phyloP scores from a whole-genome alignment of 306 rosid species.

The Gillenia trifoliata region DNA sequence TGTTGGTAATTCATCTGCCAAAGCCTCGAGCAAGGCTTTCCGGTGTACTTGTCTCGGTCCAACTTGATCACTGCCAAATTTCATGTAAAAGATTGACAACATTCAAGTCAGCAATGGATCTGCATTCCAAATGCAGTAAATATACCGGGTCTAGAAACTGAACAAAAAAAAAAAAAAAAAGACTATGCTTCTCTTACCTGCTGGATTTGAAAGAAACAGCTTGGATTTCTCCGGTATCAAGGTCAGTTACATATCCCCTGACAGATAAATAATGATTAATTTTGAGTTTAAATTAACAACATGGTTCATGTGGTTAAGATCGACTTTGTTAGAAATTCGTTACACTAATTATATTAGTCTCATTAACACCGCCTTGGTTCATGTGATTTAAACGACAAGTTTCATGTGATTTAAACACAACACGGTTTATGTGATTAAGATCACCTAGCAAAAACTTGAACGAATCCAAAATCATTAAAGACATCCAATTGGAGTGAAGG shows the following conservation, averaged over 20 bases:
- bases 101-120: neutral
- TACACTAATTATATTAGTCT: too few relatives aligned
- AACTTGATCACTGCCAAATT: neutral
- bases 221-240: constrained; percentile 5
- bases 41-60: constrained; percentile 8
- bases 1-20: constrained; percentile 13
- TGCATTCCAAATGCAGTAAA: neutral
- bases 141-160: neutral
- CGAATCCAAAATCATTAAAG: too few relatives aligned
- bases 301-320: too few relatives aligned
- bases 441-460: too few relatives aligned
- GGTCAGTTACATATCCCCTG: constrained; percentile 5
- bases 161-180: neutral
- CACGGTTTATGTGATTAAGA: too few relatives aligned
- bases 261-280: too few relatives aligned
- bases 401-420: too few relatives aligned
- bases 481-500: too few relatives aligned
- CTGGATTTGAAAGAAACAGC: neutral
- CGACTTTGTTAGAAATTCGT: too few relatives aligned
- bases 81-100: neutral
- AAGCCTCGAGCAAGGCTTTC: constrained; percentile 15
- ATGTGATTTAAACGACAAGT: too few relatives aligned
- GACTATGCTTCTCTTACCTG: neutral
- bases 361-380: too few relatives aligned
- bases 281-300: too few relatives aligned